Base-by-base conservation (phyloP, 257 asterid species). In the Echium plantagineum region DNA sequence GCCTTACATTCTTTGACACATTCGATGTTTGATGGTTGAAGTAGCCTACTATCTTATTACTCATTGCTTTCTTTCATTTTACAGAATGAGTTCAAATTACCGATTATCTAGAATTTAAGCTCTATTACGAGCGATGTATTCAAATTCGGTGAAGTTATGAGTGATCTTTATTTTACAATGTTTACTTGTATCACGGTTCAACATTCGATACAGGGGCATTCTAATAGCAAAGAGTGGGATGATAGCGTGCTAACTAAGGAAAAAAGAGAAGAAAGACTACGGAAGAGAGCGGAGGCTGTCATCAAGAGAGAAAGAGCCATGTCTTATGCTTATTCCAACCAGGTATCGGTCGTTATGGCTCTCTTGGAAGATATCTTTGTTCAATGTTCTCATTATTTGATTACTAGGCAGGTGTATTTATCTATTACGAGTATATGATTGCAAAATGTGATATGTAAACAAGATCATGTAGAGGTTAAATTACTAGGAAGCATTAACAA, bases 301-400 rank as follows among this genome's bases (percentile, higher is more conserved):
- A 77, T 89, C 59, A 93, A 86, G 72, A 72, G 97, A 79, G 96
- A 93, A 75, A 77, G 95, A 74, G 90, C 94, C 66, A 79, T 86
- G 97, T 90, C 97, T 21, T 90, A 90, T 72, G 94, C 95, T 63
- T 84, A 86, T 71, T 83, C 97, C 60, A 79, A 90, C 71, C 89
- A 78, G 95, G 97, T 89, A 77, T 42, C 10, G 17, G 1, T 13
- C 2, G 10, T 10, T 35, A 35, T 35, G 46, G 1, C 13, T 7
- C 55, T 56, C 24, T n/a, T 6, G 10, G 12, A 35, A 35, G 13
- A 35, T 13, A 35, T 35, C 46, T 35, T 35, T 35, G 46, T 35
- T 35, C 6, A 9, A 35, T 8, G 2, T 5, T 1, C 12, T 9
- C 20, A 31, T 21, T 38, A 42, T 61, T 54, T 18, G 46, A 24